Conservation (phyloP, 306 rosid genomes). For the Ammopiptanthus mongolicus region DNA sequence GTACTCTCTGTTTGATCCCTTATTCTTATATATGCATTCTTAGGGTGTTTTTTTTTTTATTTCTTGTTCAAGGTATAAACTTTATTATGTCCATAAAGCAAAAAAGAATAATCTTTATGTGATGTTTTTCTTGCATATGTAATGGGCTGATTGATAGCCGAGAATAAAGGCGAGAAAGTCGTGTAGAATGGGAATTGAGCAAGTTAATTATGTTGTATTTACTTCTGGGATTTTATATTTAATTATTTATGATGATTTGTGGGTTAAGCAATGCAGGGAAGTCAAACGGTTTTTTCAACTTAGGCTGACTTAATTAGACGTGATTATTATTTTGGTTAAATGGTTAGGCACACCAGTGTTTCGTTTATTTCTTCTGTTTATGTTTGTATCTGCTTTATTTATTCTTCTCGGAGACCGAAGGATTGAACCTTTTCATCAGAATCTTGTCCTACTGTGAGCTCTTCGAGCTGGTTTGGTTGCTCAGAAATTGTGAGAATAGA, state of each 20-base stretch:
- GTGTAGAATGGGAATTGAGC: not conserved
- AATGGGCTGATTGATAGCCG: conserved; percentile 23
- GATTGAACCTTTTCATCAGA: not conserved
- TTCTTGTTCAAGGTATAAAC: not conserved
- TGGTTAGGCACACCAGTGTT: too few relatives aligned
- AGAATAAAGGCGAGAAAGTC: conserved; percentile 15
- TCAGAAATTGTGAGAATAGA: not conserved
- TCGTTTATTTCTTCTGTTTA: too few relatives aligned
- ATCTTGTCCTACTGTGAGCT: not conserved
- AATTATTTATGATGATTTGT: conserved; percentile 9
- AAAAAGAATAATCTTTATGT: not conserved
- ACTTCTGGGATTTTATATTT: not conserved
- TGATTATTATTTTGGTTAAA: not conserved
- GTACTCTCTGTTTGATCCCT: not conserved
- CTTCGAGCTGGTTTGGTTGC: conserved; percentile 14
- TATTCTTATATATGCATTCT: not conserved
- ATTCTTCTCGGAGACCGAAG: not conserved
- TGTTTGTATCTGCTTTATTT: too few relatives aligned
- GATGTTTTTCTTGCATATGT: conserved; percentile 11
- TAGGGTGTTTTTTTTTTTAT: not conserved
- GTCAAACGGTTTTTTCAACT: conserved; percentile 23
- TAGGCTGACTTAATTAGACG: conserved; percentile 13
- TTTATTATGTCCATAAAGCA: not conserved
- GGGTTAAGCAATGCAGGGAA: conserved; percentile 7
- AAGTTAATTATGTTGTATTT: not conserved